Conservation (phyloP, 129 eudicot genomes). For the Oenanthe sinensis region DNA sequence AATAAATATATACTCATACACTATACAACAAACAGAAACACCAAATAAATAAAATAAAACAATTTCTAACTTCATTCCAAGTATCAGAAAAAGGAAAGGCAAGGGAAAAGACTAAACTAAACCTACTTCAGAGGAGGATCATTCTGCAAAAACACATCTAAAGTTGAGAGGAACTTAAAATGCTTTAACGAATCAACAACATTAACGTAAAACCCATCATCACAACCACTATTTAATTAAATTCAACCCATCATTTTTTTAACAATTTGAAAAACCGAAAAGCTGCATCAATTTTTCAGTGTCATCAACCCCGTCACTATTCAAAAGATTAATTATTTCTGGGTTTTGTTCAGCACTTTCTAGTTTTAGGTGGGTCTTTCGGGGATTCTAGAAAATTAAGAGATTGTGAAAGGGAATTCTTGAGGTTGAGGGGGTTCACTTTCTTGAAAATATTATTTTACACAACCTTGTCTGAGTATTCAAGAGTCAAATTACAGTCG, state of each 20-base stretch:
- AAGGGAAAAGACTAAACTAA: not conserved
- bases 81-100: no score
- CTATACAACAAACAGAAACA: no score
- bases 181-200: constrained; percentile 55
- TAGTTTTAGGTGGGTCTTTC: constrained; percentile 16
- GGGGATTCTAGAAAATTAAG: constrained; percentile 24
- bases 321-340: no score
- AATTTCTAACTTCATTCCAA: no score
- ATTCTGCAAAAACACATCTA: constrained; percentile 48
- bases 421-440: constrained; percentile 56
- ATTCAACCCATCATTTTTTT: not conserved
- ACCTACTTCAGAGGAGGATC: constrained; percentile 44
- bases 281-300: constrained; percentile 31
- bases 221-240: constrained; percentile 11
- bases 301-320: constrained; percentile 24
- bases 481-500: no score
- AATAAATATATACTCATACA: no score
- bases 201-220: constrained; percentile 51
- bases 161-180: constrained; percentile 48
- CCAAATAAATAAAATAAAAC: no score
- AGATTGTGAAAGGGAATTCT: constrained; percentile 40
- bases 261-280: constrained; percentile 39
- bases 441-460: constrained; percentile 13
- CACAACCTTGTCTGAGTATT: no score
- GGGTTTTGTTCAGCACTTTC: not conserved